Base-by-base conservation (phyloP, 345 rosid genomes). In the Carallia brachiata region DNA sequence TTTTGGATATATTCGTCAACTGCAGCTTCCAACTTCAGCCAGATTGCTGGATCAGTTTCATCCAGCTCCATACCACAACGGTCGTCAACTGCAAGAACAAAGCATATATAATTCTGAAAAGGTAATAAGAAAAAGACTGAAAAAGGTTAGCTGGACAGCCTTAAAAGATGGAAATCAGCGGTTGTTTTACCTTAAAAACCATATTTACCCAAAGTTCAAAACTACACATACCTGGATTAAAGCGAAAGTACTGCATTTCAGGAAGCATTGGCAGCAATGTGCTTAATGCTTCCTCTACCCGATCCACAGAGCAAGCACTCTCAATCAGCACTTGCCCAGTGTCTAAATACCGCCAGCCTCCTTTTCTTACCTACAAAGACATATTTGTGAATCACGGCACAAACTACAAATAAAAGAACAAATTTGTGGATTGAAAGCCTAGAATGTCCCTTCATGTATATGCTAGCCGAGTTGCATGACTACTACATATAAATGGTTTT, bases 311-410 rank as follows among this genome's bases (percentile, higher is more conserved):
- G 87, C 99, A 92, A 23, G 99, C 94, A 83, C 98, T 95, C 85
- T 95, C 99, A 79, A 95, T 89, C 75, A 95, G 80, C 75, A 95
- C 97, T 82, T 95, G 99, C 28, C 99, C 98, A 9, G 98, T 95
- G 79, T 95, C 99, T 66, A 95, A 79, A 81, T 95, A 92, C 65
- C 98, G 97, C 99, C 99, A 95, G 67, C 98, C 99, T 27, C 97
- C 99, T 85, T 83, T 95, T 71, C 99, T 85, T 44, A 78, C 89
- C 99, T 92, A 75, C 62, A 81, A 5, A 70, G 70, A 67, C 12
- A 57, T 34, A 39, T 39, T 68, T 30, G 61, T 52, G 28, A 64
- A 77, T 40, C 39, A 63, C 4, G 40, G 37, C 50, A 61, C 19
- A n/a, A 66, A 60, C 12, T 15, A 37, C 59, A n/a, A 30, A 6